Evolutionary conservation across 2,329 filamentous ascomycete species (phyloP).

Genomic region (Pyrenophora seminiperda): DNA sequence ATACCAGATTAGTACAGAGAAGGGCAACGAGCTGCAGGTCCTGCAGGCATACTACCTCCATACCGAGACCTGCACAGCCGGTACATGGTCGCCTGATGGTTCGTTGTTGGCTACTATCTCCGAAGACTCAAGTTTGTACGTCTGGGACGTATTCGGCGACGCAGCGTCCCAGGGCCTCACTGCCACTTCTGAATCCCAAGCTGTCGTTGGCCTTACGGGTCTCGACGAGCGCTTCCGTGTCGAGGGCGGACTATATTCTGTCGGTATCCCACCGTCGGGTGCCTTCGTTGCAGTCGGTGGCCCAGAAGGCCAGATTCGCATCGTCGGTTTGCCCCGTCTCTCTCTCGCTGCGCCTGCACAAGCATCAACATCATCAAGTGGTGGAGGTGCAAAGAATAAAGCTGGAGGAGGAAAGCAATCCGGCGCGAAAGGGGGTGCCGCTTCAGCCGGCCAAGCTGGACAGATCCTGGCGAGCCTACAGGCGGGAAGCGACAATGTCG

Average conservation of each 20-base stretch:
- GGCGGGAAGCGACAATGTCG: slow-evolving; percentile 77
- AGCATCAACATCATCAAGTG: slow-evolving; percentile 48
- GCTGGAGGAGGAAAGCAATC: slow-evolving; percentile 53
- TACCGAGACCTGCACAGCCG: slow-evolving; percentile 83
- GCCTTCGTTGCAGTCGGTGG: slow-evolving; percentile 85
- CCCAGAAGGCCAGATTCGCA: slow-evolving; percentile 81
- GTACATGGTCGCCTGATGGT: slow-evolving; percentile 88
- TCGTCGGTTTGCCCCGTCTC: slow-evolving; percentile 79
- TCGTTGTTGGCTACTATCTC: slow-evolving; percentile 83
- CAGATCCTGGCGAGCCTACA: slow-evolving; percentile 83
- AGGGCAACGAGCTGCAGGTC: slow-evolving; percentile 71
- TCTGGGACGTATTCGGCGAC: slow-evolving; percentile 88
- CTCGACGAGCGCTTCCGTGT: slow-evolving; percentile 89
- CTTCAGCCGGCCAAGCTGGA: slow-evolving; percentile 60
- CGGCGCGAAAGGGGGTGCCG: slow-evolving; percentile 45
- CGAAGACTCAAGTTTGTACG: slow-evolving; percentile 86
- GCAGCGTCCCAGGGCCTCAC: slow-evolving; percentile 69
- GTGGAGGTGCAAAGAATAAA: slow-evolving; percentile 57
- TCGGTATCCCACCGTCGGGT: slow-evolving; percentile 80
- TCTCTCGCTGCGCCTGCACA: slow-evolving; percentile 38
- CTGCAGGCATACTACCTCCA: slow-evolving; percentile 93
- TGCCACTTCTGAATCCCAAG: slow-evolving; percentile 61
- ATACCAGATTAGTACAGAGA: slow-evolving; percentile 76
- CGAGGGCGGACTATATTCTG: slow-evolving; percentile 86
- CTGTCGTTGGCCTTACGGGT: slow-evolving; percentile 76